These are phyloP conservation scores for Tetrapisispora iriomotensis DNA, from an alignment of 805 yeast species.

Conservation along the genomic window DNA sequence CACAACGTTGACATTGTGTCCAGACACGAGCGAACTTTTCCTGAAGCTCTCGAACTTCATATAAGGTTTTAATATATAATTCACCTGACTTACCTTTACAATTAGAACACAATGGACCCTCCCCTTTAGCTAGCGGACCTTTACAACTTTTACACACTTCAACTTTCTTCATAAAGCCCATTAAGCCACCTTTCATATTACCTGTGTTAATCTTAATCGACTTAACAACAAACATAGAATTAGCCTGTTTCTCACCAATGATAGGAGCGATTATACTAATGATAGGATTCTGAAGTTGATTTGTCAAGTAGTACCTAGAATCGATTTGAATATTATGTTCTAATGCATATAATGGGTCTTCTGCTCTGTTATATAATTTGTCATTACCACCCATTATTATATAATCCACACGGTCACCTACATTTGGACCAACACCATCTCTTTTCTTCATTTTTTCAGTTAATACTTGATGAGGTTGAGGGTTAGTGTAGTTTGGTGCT, in stretches of 20 bases:
- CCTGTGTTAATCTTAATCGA: constrained; percentile 34
- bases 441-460: constrained; percentile 94
- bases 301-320: constrained; percentile 85
- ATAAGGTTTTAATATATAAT: constrained; percentile 70
- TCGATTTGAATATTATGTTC: constrained; percentile 91
- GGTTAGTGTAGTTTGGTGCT: constrained; percentile 87
- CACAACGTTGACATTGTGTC: constrained; percentile 98
- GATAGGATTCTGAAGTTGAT: constrained; percentile 86
- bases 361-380: constrained; percentile 90
- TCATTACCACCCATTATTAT: constrained; percentile 78
- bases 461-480: constrained; percentile 93
- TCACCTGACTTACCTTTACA: constrained; percentile 68
- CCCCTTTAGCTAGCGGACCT: constrained; percentile 55
- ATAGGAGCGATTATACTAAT: constrained; percentile 93
- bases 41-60: constrained; percentile 71
- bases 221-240: constrained; percentile 57
- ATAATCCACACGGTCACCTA: constrained; percentile 97
- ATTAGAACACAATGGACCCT: constrained; percentile 72
- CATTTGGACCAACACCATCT: constrained; percentile 94
- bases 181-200: constrained; percentile 74
- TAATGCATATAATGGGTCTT: constrained; percentile 87
- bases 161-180: constrained; percentile 85
- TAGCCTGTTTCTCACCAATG: constrained; percentile 75
- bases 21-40: constrained; percentile 78
- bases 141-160: constrained; percentile 85